Evolutionary conservation across 2,329 filamentous ascomycete genomes (phyloP).

Genomic region (Epichloe uncinata): DNA sequence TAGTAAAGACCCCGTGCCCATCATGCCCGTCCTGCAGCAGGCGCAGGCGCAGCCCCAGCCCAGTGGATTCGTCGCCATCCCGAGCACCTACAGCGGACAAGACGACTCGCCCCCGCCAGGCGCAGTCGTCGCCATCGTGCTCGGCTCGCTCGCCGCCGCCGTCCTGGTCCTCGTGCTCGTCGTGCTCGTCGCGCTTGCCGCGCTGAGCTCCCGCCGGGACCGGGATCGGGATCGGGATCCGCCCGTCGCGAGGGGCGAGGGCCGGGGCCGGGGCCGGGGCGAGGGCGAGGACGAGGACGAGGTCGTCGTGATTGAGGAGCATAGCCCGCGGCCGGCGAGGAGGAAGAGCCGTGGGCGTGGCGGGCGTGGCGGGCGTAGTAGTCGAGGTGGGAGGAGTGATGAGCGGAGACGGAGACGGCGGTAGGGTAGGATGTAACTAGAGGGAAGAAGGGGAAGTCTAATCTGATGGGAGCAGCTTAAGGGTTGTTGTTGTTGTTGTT

Average conservation of each 20-base stretch:
- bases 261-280: too few relatives aligned
- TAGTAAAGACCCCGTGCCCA: too few relatives aligned
- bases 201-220: too few relatives aligned
- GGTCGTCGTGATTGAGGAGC: too few relatives aligned
- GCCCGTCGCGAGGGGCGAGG: too few relatives aligned
- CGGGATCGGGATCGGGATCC: too few relatives aligned
- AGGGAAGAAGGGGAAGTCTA: background rate
- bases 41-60: background rate
- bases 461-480: too few relatives aligned
- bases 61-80: constrained; percentile 18
- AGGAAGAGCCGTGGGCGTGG: constrained; percentile 11
- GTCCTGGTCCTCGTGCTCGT: constrained; percentile 27
- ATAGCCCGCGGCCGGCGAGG: constrained; percentile 11
- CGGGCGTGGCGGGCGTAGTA: constrained; percentile 8
- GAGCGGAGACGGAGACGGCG: constrained; percentile 4
- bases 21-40: too few relatives aligned
- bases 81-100: constrained; percentile 21
- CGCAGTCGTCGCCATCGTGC: constrained; percentile 29
- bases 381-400: constrained; percentile 9
- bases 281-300: too few relatives aligned
- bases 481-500: too few relatives aligned
- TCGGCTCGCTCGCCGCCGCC: constrained; percentile 25
- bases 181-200: too few relatives aligned
- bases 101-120: constrained; percentile 25
- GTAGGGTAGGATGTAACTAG: background rate